phyloP scores from a whole-genome alignment of 148 eudicot genomes.

The Cornus controversa region DNA sequence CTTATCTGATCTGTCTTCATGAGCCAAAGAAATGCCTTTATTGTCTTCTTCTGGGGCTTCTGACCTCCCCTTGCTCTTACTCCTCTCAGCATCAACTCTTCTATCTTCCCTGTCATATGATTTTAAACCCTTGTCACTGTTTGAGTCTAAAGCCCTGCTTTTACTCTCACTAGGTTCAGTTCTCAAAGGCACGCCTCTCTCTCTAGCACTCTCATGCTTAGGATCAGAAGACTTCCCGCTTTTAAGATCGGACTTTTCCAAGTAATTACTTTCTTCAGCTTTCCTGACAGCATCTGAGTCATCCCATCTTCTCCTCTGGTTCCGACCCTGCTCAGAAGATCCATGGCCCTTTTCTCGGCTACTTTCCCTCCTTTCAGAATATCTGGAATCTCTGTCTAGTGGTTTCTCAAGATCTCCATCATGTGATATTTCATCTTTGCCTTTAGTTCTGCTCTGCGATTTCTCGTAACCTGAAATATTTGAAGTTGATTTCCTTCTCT shows the following conservation, averaged over 20 bases:
- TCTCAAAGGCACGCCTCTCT: constrained; percentile 29
- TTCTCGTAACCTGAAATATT: constrained; percentile 54
- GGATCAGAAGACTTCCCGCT: constrained; percentile 30
- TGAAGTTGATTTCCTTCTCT: constrained; percentile 50
- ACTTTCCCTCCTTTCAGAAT: constrained; percentile 40
- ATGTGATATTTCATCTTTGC: constrained; percentile 39
- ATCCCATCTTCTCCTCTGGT: constrained; percentile 47
- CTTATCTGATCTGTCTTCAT: constrained; percentile 42
- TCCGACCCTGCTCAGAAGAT: too few species aligned
- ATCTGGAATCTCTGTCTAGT: constrained; percentile 39
- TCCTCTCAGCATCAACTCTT: constrained; percentile 49
- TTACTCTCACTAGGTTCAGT: constrained; percentile 32
- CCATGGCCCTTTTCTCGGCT: constrained; percentile 24
- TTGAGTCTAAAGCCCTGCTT: constrained; percentile 36
- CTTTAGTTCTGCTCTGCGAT: constrained; percentile 44
- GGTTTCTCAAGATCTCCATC: constrained; percentile 45
- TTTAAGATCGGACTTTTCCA: constrained; percentile 30
- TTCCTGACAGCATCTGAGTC: constrained; percentile 30
- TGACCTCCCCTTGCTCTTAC: constrained; percentile 46
- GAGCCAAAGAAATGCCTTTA: constrained; percentile 29
- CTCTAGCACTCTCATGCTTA: constrained; percentile 40
- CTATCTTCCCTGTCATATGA: constrained; percentile 51
- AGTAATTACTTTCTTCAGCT: constrained; percentile 26
- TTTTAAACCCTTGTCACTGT: constrained; percentile 41
- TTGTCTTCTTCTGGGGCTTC: constrained; percentile 50